Evolutionary conservation across 2,329 filamentous ascomycete genomes (phyloP).

Genomic region (Paraphoma sp.): DNA sequence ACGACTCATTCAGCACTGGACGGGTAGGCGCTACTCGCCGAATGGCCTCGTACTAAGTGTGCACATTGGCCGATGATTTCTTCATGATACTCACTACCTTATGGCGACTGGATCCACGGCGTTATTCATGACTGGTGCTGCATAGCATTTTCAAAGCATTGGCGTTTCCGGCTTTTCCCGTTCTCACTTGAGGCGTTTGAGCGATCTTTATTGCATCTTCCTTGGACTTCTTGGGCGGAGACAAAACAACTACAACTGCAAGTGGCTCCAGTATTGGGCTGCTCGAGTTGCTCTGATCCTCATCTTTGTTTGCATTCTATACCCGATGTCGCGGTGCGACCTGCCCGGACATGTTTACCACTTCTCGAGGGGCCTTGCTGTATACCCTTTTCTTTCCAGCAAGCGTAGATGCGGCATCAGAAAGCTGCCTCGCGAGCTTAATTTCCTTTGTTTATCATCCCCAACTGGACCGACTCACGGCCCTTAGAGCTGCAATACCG

Average conservation of each 20-base stretch:
- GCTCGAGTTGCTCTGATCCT: slow-evolving; percentile 25
- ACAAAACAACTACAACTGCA: slow-evolving; percentile 22
- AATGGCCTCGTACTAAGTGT: slow-evolving; percentile 47
- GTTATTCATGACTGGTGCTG: slow-evolving; percentile 41
- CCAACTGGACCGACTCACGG: slow-evolving; percentile 39
- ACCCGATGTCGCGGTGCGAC: slow-evolving; percentile 29
- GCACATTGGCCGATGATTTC: slow-evolving; percentile 31
- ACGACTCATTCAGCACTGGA: slow-evolving; percentile 40
- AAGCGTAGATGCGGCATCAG: slow-evolving; percentile 32
- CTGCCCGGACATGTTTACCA: slow-evolving; percentile 28
- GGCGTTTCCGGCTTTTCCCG: slow-evolving; percentile 40
- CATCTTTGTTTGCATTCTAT: slow-evolving; percentile 41
- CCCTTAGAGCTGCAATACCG: slow-evolving; percentile 37
- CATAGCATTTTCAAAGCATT: slow-evolving; percentile 40
- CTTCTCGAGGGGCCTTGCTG: slow-evolving; percentile 34
- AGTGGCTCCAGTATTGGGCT: slow-evolving; percentile 22
- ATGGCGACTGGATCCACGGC: slow-evolving; percentile 46
- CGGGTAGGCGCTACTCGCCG: slow-evolving; percentile 44
- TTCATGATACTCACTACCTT: slow-evolving; percentile 39
- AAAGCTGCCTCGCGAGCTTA: slow-evolving; percentile 37
- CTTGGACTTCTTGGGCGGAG: slow-evolving; percentile 29
- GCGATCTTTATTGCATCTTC: slow-evolving; percentile 39
- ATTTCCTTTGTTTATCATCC: slow-evolving; percentile 48
- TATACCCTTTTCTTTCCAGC: slow-evolving; percentile 35
- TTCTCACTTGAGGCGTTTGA: slow-evolving; percentile 43